A percentile compares a stretch with the other conserved stretches of the same genome.
phyloP scores from a whole-genome alignment of 1,284 basidiomycete species.

The Caloboletus firmus region DNA sequence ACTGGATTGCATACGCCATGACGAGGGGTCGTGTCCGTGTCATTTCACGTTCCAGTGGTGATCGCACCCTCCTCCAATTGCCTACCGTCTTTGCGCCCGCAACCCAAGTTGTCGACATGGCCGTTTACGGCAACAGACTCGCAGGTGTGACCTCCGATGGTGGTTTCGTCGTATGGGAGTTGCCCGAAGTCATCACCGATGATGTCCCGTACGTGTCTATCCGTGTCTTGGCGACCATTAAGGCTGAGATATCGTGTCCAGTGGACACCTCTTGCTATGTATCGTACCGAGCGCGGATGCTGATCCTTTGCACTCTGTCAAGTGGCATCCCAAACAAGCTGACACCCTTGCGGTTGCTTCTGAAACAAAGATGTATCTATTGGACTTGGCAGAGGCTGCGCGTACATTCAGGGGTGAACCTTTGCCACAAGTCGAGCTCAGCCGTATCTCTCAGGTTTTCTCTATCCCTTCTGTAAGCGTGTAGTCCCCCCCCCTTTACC shows the following conservation, averaged over 20 bases:
- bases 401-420: conserved; percentile 60
- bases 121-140: conserved; percentile 74
- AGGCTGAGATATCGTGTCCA: conserved; percentile 32
- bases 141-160: conserved; percentile 83
- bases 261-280: conserved; percentile 69
- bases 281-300: conserved; percentile 57
- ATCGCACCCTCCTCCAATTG: conserved; percentile 76
- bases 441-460: conserved; percentile 64
- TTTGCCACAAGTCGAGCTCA: conserved; percentile 62
- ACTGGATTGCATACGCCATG: conserved; percentile 89
- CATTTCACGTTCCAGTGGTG: conserved; percentile 80
- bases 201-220: conserved; percentile 70
- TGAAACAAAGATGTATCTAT: conserved; percentile 66
- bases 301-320: conserved; percentile 72
- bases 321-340: conserved; percentile 77
- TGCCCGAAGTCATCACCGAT: conserved; percentile 76
- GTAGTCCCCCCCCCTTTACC: not conserved
- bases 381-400: conserved; percentile 64
- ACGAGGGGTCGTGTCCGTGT: conserved; percentile 85
- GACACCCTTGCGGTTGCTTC: conserved; percentile 79
- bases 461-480: conserved; percentile 62
- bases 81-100: conserved; percentile 60
- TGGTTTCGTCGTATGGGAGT: conserved; percentile 82
- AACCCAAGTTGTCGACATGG: conserved; percentile 77
- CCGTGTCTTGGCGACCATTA: conserved; percentile 1